A percentile compares a stretch with the other conserved stretches of the same genome.
Conservation (phyloP, 495 filamentous ascomycete genomes). For the Penicillium salamii region DNA sequence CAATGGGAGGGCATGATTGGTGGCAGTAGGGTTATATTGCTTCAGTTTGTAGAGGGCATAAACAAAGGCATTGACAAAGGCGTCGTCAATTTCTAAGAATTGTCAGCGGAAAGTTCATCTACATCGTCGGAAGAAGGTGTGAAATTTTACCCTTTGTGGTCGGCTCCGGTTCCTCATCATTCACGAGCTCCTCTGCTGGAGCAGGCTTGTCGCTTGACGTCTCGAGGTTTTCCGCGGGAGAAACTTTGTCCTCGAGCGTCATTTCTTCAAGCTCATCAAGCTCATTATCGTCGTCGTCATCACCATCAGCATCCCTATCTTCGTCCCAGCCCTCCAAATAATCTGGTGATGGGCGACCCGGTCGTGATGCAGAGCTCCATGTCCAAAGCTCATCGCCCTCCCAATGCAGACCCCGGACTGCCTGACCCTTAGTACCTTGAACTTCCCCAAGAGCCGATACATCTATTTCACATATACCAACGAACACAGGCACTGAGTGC, state of each 20-base stretch:
- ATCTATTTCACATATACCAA: slow-evolving; percentile 68
- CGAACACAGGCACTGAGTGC: slow-evolving; percentile 60
- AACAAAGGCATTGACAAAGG: slow-evolving; percentile 65
- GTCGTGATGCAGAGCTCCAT: slow-evolving; percentile 55
- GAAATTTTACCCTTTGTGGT: slow-evolving; percentile 50
- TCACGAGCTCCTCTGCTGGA: slow-evolving; percentile 16
- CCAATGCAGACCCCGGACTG: slow-evolving; percentile 69
- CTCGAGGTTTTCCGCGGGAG: slow-evolving; percentile 30
- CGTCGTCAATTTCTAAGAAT: slow-evolving; percentile 61
- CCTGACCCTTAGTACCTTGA: slow-evolving; percentile 63
- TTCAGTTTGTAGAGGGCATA: slow-evolving; percentile 60
- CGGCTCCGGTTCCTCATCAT: slow-evolving; percentile 47
- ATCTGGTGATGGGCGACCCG: slow-evolving; percentile 50
- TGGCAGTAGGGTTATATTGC: slow-evolving; percentile 42
- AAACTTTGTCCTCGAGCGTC: slow-evolving; percentile 31
- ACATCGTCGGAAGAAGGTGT: neutral
- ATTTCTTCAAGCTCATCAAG: slow-evolving; percentile 38
- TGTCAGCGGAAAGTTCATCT: slow-evolving; percentile 14
- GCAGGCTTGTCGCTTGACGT: slow-evolving; percentile 8
- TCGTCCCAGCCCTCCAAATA: slow-evolving; percentile 48
- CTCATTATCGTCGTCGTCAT: slow-evolving; percentile 36
- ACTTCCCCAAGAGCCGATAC: slow-evolving; percentile 56
- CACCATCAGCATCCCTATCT: slow-evolving; percentile 33
- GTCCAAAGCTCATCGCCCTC: slow-evolving; percentile 72
- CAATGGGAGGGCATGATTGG: slow-evolving; percentile 55